Conservation (phyloP, 129 eudicot genomes). For the Tagetes erecta region DNA sequence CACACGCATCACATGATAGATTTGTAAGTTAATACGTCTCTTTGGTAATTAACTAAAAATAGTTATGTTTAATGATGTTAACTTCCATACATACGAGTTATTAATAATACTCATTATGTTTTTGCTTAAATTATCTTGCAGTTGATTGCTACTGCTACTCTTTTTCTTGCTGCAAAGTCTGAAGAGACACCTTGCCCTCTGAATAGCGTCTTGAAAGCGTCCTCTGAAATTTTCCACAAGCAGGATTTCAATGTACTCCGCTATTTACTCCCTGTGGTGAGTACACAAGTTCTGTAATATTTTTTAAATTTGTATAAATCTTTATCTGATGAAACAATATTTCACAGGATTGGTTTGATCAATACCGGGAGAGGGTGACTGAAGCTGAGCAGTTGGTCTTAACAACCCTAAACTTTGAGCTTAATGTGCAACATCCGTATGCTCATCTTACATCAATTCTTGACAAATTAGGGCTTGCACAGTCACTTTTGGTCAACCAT, state of each 20-base stretch:
- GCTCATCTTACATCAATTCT: constrained; percentile 78
- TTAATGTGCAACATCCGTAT: constrained; percentile 92
- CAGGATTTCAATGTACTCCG: constrained; percentile 64
- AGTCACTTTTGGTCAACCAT: constrained; percentile 67
- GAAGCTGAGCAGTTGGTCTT: constrained; percentile 87
- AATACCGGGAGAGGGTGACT: constrained; percentile 69
- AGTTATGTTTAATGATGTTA: neutral
- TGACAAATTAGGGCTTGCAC: constrained; percentile 81
- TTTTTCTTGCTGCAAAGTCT: constrained; percentile 90
- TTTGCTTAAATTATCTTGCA: constrained; percentile 31
- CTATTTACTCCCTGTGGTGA: constrained; percentile 65
- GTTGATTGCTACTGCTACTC: constrained; percentile 90
- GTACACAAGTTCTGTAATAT: constrained; percentile 23
- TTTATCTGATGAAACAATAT: constrained; percentile 16
- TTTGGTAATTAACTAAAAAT: constrained; percentile 4
- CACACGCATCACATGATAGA: constrained; percentile 98
- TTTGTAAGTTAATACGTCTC: constrained; percentile 59
- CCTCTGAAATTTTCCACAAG: constrained; percentile 80
- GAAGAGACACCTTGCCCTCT: constrained; percentile 93
- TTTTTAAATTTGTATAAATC: neutral
- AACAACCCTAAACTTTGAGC: constrained; percentile 89
- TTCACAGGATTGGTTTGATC: constrained; percentile 91
- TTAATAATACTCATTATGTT: neutral
- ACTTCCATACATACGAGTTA: neutral
- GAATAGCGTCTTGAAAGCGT: constrained; percentile 63